Evolutionary conservation across 2,329 filamentous ascomycete species (phyloP).

Genomic region (Xylaria sp.): DNA sequence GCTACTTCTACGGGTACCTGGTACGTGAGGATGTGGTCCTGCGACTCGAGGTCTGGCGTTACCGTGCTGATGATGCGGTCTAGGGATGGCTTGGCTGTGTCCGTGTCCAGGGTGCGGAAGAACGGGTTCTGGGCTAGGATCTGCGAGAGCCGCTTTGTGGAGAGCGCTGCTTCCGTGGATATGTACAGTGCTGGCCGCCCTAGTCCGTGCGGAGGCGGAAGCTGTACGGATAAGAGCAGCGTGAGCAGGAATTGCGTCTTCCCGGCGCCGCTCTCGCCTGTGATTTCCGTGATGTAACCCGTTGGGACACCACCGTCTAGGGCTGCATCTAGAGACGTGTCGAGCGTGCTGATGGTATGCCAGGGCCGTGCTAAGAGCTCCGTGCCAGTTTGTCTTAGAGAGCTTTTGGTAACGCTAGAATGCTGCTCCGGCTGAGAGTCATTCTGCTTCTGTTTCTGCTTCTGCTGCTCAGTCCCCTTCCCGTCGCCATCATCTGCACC

Average conservation of each 20-base stretch:
- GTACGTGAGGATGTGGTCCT: slow-evolving; percentile 93
- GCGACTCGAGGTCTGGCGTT: slow-evolving; percentile 89
- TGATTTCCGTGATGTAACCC: slow-evolving; percentile 87
- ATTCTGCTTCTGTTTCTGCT: slow-evolving; percentile 37
- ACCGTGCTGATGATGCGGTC: slow-evolving; percentile 82
- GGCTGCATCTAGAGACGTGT: slow-evolving; percentile 73
- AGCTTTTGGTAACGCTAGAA: neutral
- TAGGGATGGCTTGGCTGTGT: slow-evolving; percentile 67
- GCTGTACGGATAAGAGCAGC: slow-evolving; percentile 85
- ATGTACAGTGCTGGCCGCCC: slow-evolving; percentile 87
- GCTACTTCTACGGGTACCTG: slow-evolving; percentile 88
- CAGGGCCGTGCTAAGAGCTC: slow-evolving; percentile 56
- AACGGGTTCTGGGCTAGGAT: slow-evolving; percentile 76
- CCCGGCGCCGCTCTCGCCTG: slow-evolving; percentile 91
- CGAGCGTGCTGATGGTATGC: slow-evolving; percentile 81
- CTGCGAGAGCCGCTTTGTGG: slow-evolving; percentile 83
- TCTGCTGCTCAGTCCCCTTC: neutral
- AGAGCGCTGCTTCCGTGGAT: slow-evolving; percentile 87
- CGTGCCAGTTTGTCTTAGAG: slow-evolving; percentile 51
- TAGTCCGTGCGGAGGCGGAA: slow-evolving; percentile 77
- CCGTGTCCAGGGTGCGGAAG: slow-evolving; percentile 56
- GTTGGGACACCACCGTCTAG: slow-evolving; percentile 84
- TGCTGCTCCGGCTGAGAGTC: slow-evolving; percentile 5
- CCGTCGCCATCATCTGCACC: neutral
- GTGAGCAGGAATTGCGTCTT: slow-evolving; percentile 95